Evolutionary conservation across 208 protist genomes (phyloP), one percentile per base, ranked within the genome.

Genomic region (Crithidia expoeki): DNA sequence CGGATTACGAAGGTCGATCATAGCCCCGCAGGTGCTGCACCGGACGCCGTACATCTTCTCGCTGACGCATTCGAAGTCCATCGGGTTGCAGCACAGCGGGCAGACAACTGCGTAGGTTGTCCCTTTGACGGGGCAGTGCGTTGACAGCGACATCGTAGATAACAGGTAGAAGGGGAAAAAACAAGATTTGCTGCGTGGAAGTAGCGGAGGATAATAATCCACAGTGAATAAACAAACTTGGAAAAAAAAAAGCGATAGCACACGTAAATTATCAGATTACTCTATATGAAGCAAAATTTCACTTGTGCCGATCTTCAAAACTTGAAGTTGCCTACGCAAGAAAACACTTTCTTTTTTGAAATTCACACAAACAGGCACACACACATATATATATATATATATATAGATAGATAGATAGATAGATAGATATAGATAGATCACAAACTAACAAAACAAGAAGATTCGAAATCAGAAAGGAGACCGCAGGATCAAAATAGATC

Each of bases 1-100:
- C 0, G 91, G 86, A 55, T 90, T 68, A 27, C 87, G 85, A 55
- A 96, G 78, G 70, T 94, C 87, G 50, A 96, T 80, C 25, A 85
- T 49, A 9, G 84, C 71, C 21, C 71, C 69, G 74, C 91, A 96
- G 5, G 83, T 55, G 67, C 60, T 55, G 61, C 91, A 96, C 40
- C 75, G 61, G 47, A 84, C 83, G 32, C 88, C 83, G 58, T 91
- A 93, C 65, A 76, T 80, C 11, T 38, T 23, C 34, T 71, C 58
- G 21, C 71, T 84, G 6, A 34, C 44, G 69, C 88, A 96, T 25
- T 85, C 70, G 61, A 94, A 96, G 52, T 56, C 71, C 59, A 93
- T 79, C 12, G 59, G 76, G 30, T 68, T 84, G 65, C 50, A 83
- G 70, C 90, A 95, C 44, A 80, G 59, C 1, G 90, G 90, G 68